A percentile compares a stretch with the other conserved stretches of the same genome.
These are phyloP conservation scores for Drosera capensis DNA, from an alignment of 148 eudicot genomes.

Conservation along the genomic window DNA sequence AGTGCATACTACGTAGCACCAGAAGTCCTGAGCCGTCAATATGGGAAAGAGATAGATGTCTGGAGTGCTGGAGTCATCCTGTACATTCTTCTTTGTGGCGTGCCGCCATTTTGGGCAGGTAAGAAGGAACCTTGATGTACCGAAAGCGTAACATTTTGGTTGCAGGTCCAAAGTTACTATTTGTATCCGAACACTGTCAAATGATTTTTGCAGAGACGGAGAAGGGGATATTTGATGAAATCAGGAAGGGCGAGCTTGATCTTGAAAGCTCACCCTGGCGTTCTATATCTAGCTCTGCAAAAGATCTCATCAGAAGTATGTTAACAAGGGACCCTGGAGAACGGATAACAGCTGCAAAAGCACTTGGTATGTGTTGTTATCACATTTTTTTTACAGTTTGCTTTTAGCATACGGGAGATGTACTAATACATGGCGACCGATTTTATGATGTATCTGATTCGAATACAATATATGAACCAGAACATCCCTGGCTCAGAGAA, in stretches of 20 bases:
- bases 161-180: too few species aligned
- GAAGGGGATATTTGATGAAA: conserved; percentile 54
- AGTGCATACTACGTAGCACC: conserved; percentile 89
- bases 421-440: too few species aligned
- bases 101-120: conserved; percentile 93
- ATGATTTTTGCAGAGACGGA: conserved; percentile 56
- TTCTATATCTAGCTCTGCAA: conserved; percentile 59
- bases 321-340: conserved; percentile 42
- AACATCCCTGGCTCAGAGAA: conserved; percentile 83
- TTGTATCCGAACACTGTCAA: too few species aligned
- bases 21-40: conserved; percentile 48
- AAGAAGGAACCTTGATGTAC: conserved; percentile 2
- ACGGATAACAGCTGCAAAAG: conserved; percentile 65
- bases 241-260: conserved; percentile 32
- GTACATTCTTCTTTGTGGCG: conserved; percentile 75
- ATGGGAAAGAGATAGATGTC: conserved; percentile 84
- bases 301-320: conserved; percentile 65
- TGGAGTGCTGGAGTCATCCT: conserved; percentile 95
- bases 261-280: conserved; percentile 61
- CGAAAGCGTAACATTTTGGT: too few species aligned
- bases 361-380: conserved; percentile 51
- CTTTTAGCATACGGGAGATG: too few species aligned
- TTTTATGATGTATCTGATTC: too few species aligned
- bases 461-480: conserved; percentile 21
- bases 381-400: too few species aligned